A percentile compares a stretch with the other conserved stretches of the same genome.
Evolutionary conservation across 2,329 filamentous ascomycete genomes (phyloP).

Genomic region (Cladosporium sp.): DNA sequence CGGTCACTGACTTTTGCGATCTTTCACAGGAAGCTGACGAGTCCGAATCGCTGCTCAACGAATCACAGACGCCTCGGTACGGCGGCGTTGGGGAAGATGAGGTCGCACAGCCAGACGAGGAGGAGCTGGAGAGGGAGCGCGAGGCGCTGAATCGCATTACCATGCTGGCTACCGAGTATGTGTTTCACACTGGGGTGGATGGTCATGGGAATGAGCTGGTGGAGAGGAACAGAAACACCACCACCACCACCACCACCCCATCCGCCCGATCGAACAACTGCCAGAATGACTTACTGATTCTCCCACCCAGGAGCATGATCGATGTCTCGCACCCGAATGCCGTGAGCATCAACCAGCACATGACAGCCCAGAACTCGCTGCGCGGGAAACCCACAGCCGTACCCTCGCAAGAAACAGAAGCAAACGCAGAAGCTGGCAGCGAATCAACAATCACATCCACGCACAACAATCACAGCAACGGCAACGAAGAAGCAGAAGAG

Average conservation of each 20-base stretch:
- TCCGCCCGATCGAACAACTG: too few relatives aligned
- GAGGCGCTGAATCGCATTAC: constrained; percentile 48
- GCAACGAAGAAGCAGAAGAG: constrained; percentile 22
- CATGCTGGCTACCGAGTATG: constrained; percentile 46
- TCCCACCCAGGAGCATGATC: constrained; percentile 43
- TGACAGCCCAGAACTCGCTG: constrained; percentile 14
- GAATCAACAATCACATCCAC: background rate
- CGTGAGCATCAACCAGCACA: constrained; percentile 28
- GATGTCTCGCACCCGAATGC: constrained; percentile 43
- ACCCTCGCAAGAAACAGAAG: too few relatives aligned
- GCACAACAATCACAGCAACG: constrained; percentile 13
- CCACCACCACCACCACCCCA: too few relatives aligned
- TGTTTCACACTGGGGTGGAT: constrained; percentile 21
- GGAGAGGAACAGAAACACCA: too few relatives aligned
- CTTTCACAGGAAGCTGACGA: constrained; percentile 44
- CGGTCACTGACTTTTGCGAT: constrained; percentile 26
- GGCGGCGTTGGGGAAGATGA: constrained; percentile 38
- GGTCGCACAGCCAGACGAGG: constrained; percentile 42
- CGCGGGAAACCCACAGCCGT: constrained; percentile 15
- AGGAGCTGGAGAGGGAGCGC: constrained; percentile 45
- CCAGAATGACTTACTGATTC: constrained; percentile 16
- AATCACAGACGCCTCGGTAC: constrained; percentile 42
- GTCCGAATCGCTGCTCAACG: constrained; percentile 43
- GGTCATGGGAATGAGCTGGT: too few relatives aligned
- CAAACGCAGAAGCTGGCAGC: constrained; percentile 2